Conservation (phyloP, 768 basidiomycete genomes). For the Cyclocybe aegerita region DNA sequence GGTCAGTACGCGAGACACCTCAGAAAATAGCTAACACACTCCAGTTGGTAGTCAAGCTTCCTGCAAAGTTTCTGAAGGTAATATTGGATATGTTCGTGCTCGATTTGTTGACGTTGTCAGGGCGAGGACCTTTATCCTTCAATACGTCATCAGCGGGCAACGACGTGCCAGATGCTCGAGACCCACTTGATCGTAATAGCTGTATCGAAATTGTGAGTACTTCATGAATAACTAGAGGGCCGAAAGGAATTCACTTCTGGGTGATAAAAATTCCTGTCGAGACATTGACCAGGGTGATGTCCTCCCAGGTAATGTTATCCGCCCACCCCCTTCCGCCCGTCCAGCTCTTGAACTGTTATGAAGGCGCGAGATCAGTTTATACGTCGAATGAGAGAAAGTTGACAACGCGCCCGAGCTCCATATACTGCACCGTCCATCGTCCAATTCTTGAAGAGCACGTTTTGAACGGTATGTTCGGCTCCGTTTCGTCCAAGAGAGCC, state of each 20-base stretch:
- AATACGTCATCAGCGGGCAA: background rate
- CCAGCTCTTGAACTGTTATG: slow-evolving; percentile 42
- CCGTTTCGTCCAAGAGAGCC: slow-evolving; percentile 44
- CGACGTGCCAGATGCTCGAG: background rate
- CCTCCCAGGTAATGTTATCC: slow-evolving; percentile 48
- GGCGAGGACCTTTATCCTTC: slow-evolving; percentile 32
- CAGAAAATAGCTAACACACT: slow-evolving; percentile 20
- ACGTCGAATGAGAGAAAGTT: background rate
- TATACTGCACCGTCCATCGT: slow-evolving; percentile 50
- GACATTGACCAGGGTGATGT: slow-evolving; percentile 42
- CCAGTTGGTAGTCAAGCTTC: slow-evolving; percentile 32
- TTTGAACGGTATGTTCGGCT: slow-evolving; percentile 37
- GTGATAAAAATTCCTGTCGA: slow-evolving; percentile 48
- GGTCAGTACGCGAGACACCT: background rate
- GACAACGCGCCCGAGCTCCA: slow-evolving; percentile 33
- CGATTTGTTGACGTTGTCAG: slow-evolving; percentile 28
- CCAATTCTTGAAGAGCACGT: slow-evolving; percentile 48
- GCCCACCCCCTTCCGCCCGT: slow-evolving; percentile 46
- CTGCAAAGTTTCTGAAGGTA: slow-evolving; percentile 34
- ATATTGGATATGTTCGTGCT: slow-evolving; percentile 36
- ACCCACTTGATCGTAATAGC: slow-evolving; percentile 49
- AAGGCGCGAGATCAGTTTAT: slow-evolving; percentile 2
- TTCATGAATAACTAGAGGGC: background rate
- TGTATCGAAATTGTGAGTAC: slow-evolving; percentile 12
- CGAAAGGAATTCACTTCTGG: slow-evolving; percentile 31